Evolutionary conservation across 2,329 filamentous ascomycete species (phyloP).

Genomic region (Neodidymelliopsis sp.): DNA sequence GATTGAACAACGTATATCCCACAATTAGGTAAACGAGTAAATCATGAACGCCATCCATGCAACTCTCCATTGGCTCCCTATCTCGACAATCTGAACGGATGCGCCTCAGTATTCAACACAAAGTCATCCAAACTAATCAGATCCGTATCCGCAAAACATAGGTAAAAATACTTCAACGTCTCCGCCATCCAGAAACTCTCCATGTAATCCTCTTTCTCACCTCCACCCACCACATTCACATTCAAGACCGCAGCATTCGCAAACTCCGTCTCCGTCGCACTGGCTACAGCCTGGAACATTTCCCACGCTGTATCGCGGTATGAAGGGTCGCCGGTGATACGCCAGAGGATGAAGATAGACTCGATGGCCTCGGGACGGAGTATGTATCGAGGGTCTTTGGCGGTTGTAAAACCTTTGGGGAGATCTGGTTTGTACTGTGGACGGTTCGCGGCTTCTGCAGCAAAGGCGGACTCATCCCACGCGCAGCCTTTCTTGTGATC

Average conservation of each 20-base stretch:
- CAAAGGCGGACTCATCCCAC: constrained; percentile 62
- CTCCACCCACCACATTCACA: constrained; percentile 43
- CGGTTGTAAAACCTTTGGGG: constrained; percentile 51
- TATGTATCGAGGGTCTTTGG: constrained; percentile 54
- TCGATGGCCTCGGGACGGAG: constrained; percentile 65
- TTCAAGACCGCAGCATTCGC: constrained; percentile 55
- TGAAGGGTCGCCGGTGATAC: constrained; percentile 61
- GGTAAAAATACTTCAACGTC: constrained; percentile 59
- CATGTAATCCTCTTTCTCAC: constrained; percentile 52
- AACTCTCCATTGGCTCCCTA: too few relatives aligned
- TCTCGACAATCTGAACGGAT: constrained; percentile 49
- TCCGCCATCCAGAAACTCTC: constrained; percentile 59
- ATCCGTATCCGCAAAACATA: constrained; percentile 54
- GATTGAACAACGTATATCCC: too few relatives aligned
- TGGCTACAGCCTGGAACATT: constrained; percentile 54
- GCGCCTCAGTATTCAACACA: constrained; percentile 58
- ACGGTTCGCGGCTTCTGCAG: constrained; percentile 40
- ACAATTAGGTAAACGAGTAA: too few relatives aligned
- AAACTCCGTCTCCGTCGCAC: constrained; percentile 50
- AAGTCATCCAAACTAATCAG: constrained; percentile 56
- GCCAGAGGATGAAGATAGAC: constrained; percentile 64
- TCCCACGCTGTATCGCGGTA: constrained; percentile 54
- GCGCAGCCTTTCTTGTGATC: constrained; percentile 49
- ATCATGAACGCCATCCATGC: too few relatives aligned
- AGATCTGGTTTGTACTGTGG: constrained; percentile 38